Conservation (phyloP, 2,329 filamentous ascomycete species). For the Monosporascus sp. region DNA sequence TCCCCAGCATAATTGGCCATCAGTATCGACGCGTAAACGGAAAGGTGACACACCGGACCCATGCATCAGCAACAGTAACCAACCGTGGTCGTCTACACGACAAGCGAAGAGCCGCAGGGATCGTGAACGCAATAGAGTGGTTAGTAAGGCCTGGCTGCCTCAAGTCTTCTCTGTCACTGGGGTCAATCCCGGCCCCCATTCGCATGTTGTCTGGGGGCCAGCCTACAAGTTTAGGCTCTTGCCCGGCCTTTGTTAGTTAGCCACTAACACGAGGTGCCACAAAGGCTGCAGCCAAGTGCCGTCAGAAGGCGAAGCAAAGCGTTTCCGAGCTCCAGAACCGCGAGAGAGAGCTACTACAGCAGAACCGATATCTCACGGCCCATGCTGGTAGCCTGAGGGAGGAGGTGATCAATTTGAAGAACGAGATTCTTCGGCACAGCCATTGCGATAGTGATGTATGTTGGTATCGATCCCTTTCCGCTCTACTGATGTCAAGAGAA, state of each 20-base stretch:
- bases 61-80: not conserved
- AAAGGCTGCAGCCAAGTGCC: slow-evolving; percentile 12
- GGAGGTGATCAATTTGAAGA: slow-evolving; percentile 19
- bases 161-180: not conserved
- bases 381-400: slow-evolving; percentile 14
- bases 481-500: not conserved
- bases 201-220: too few relatives aligned
- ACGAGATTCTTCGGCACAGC: slow-evolving; percentile 19
- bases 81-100: not conserved
- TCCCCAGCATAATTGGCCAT: not conserved
- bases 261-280: not conserved
- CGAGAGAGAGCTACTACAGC: slow-evolving; percentile 15
- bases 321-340: slow-evolving; percentile 12
- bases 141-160: not conserved
- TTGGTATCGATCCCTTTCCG: not conserved
- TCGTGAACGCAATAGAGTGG: not conserved
- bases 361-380: slow-evolving; percentile 14
- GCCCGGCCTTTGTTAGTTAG: too few relatives aligned
- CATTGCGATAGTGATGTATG: slow-evolving; percentile 19
- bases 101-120: not conserved
- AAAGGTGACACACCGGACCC: not conserved
- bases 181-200: too few relatives aligned
- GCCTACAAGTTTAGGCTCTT: too few relatives aligned
- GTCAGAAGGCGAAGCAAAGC: slow-evolving; percentile 19
- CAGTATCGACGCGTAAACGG: not conserved